phyloP scores from a whole-genome alignment of 495 filamentous ascomycete species.

The Penicillium nucicola region DNA sequence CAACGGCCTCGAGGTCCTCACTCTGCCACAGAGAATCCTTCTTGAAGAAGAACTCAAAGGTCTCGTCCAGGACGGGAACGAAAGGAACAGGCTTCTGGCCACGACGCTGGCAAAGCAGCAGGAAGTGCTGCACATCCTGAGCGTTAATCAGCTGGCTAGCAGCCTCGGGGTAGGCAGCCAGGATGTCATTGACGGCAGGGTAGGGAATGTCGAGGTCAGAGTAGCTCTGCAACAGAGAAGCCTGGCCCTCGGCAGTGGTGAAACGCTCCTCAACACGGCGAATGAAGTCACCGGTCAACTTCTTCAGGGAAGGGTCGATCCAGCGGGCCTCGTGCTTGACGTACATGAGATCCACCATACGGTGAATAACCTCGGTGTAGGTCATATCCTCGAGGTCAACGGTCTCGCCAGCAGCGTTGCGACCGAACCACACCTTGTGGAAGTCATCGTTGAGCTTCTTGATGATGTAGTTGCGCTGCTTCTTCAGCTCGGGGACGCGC shows the following conservation, averaged over 20 bases:
- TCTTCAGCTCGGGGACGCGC: slow-evolving; percentile 85
- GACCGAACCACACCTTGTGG: slow-evolving; percentile 98
- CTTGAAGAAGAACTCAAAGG: slow-evolving; percentile 98
- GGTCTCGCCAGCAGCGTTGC: slow-evolving; percentile 70
- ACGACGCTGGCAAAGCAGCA: slow-evolving; percentile 86
- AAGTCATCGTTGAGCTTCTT: slow-evolving; percentile 97
- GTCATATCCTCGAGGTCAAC: slow-evolving; percentile 99
- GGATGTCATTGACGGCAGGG: slow-evolving; percentile 68
- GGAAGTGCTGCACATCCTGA: slow-evolving; percentile 94
- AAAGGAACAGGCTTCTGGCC: slow-evolving; percentile 97
- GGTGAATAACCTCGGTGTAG: slow-evolving; percentile 84
- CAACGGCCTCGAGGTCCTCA: slow-evolving; percentile 92
- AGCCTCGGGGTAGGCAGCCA: slow-evolving; percentile 80
- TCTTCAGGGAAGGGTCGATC: slow-evolving; percentile 83
- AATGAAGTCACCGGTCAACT: slow-evolving; percentile 89
- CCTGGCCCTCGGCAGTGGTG: slow-evolving; percentile 56
- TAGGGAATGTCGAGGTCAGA: slow-evolving; percentile 83
- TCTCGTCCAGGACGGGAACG: slow-evolving; percentile 88
- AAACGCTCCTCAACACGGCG: slow-evolving; percentile 95
- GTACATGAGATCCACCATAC: slow-evolving; percentile 96
- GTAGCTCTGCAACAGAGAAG: slow-evolving; percentile 81
- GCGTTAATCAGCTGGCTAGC: slow-evolving; percentile 92
- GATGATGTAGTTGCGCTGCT: slow-evolving; percentile 92
- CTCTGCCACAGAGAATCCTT: slow-evolving; percentile 99
- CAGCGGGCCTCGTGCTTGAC: slow-evolving; percentile 90